Evolutionary conservation across 495 filamentous ascomycete genomes (phyloP), one percentile per base, ranked within the genome.

Genomic region (Opeltia flavorubescens): DNA sequence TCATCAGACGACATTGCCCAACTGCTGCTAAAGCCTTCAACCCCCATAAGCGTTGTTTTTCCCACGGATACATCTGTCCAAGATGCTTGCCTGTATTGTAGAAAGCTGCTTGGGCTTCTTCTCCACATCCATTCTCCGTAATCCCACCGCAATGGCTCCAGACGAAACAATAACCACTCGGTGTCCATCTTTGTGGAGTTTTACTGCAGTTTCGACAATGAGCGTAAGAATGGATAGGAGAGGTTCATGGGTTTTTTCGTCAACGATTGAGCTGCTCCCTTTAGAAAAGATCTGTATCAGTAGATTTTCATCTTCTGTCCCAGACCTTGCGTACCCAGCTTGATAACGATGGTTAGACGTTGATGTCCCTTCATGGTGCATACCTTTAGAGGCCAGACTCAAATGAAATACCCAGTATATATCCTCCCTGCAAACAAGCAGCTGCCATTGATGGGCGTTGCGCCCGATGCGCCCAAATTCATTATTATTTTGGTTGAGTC

Each of bases 241-340:
- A n/a, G 93, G 93, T 51, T 94, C 83, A 64, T 96, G 91, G n/a
- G 84, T 94, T 54, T 80, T 86, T 60, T 98, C 91, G 62, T 95
- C 84, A 43, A 96, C 91, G 53, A 98, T 95, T 12, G 91, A 98
- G 65, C 87, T 95, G 21, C 91, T 95, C 52, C 91, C 91, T 98
- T 48, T 12, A 40, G 6, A 36, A 12, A 1, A 42, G 12, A 15
- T 33, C 17, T 43, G 53, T 44, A 51, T 47, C 17, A 13, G 28
- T 45, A 29, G 21, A 27, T 23, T 21, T 30, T 12, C 30, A 27
- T 27, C n/a, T 15, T 9, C 12, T 35, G 13, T 27, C 40, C 36
- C 36, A 52, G 47, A 40, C 46, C 43, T 54, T 50, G 35, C 79
- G 68, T 71, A 94, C 89, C 89, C 52, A 95, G 70, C 67, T 95